Evolutionary conservation across 352 stramenopile genomes (phyloP), one percentile per base, ranked within the genome.

Genomic region (Globisporangium nodosum): DNA sequence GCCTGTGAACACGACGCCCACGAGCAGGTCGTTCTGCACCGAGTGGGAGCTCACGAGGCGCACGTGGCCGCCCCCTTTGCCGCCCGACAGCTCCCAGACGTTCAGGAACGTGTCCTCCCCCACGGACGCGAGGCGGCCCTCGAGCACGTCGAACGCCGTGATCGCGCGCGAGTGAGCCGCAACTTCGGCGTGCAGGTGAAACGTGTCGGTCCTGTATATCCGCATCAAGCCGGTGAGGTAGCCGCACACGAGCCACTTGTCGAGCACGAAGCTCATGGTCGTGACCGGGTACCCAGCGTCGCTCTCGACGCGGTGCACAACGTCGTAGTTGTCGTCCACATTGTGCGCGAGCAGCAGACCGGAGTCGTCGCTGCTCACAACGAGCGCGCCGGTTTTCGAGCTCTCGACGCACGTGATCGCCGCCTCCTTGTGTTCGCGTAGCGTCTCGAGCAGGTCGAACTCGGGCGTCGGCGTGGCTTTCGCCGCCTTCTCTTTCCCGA

Each of bases 51-150:
- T 90, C 52, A 64, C 71, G 13, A 90, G 68, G 52, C 79, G 73
- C 42, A 90, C 56, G 0, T 61, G 62, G 3, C 66, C 59, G 24
- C 46, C 50, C 1, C 40, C 49, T 31, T 66, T 71, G 47, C 21
- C 65, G 20, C 56, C 70, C 2, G 52, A 52, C 16, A 87, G 58
- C 52, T 90, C 79, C 80, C 82, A 92, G 49, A 91, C 74, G 57
- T 94, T 90, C 49, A 91, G 50, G 63, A 87, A 94, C 12, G 77
- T 90, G 60, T 94, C 77, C 56, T 92, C 81, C 9, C 81, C 76
- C 40, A 91, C 80, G 0, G 78, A 85, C 51, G 76, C 80, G 46
- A 87, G 57, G 49, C 71, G 65, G 45, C 76, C 65, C 30, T 83
- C 80, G 43, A 66, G 63, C 30, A 70, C 61, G 49, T 88, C 82